These are phyloP conservation scores for Sugiyamaella chiloensis DNA, from an alignment of 805 yeast genomes.

Conservation along the genomic window DNA sequence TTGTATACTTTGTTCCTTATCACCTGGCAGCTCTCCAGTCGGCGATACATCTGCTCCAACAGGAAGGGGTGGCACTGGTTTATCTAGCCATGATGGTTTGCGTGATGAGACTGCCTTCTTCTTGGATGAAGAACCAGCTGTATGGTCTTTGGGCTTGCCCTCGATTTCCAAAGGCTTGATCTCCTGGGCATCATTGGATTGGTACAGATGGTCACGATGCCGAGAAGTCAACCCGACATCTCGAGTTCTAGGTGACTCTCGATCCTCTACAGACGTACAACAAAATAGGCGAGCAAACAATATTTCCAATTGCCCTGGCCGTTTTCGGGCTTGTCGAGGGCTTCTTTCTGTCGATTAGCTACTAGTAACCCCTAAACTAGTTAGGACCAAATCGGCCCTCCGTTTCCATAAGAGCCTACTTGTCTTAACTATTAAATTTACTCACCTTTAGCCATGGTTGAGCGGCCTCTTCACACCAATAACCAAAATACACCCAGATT, in stretches of 20 bases:
- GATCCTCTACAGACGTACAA: not conserved
- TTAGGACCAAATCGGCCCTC: too few relatives aligned
- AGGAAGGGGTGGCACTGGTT: conserved; percentile 19
- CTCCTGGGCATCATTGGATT: not conserved
- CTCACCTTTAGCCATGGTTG: too few relatives aligned
- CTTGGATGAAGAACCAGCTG: not conserved
- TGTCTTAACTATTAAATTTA: too few relatives aligned
- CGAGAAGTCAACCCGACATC: not conserved
- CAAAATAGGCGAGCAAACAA: conserved; percentile 4
- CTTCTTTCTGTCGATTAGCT: not conserved
- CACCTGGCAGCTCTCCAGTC: not conserved
- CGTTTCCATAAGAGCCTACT: too few relatives aligned
- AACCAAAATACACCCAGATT: too few relatives aligned
- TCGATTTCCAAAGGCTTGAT: not conserved
- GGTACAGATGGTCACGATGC: conserved; percentile 1
- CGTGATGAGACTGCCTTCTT: not conserved
- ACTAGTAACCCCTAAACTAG: too few relatives aligned
- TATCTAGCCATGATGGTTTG: conserved; percentile 10
- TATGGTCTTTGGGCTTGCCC: not conserved
- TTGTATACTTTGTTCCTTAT: too few relatives aligned
- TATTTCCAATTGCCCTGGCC: conserved; percentile 1
- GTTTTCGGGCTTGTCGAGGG: not conserved
- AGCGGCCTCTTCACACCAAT: too few relatives aligned
- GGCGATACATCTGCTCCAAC: not conserved
- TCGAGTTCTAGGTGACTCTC: not conserved